These are phyloP conservation scores for Puccinellia tenuiflora DNA, from an alignment of 176 grass and related monocot species.

Conservation along the genomic window DNA sequence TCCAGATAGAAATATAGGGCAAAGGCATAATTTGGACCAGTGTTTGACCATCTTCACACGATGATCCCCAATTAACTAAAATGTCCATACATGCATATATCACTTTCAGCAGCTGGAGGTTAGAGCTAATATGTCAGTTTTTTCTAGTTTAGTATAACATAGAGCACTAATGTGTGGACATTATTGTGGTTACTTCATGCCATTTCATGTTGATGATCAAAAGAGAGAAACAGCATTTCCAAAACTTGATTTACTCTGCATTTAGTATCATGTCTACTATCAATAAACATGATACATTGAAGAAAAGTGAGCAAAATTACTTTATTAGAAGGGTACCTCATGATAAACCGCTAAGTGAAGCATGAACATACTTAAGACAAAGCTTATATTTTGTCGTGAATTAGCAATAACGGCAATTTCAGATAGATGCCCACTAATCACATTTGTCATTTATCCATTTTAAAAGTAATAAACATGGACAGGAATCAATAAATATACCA, in stretches of 20 bases:
- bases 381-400: not conserved
- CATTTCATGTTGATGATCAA: not conserved
- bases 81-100: not conserved
- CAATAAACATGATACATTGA: not conserved
- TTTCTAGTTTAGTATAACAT: not conserved
- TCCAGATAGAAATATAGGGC: not conserved
- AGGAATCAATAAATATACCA: not conserved
- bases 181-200: not conserved
- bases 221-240: not conserved
- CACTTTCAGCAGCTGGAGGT: not conserved
- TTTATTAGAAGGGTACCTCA: not conserved
- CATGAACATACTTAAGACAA: not conserved
- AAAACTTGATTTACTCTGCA: not conserved
- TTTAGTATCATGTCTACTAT: not conserved
- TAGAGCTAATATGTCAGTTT: not conserved
- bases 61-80: not conserved
- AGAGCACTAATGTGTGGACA: not conserved
- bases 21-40: not conserved
- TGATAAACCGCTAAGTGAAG: not conserved
- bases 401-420: not conserved
- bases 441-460: not conserved
- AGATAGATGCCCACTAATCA: not conserved
- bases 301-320: not conserved
- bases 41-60: not conserved
- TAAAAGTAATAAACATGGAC: not conserved